A percentile compares a stretch with the other conserved stretches of the same genome.
Conservation (phyloP, 768 basidiomycete species). For the Mycena filopes region DNA sequence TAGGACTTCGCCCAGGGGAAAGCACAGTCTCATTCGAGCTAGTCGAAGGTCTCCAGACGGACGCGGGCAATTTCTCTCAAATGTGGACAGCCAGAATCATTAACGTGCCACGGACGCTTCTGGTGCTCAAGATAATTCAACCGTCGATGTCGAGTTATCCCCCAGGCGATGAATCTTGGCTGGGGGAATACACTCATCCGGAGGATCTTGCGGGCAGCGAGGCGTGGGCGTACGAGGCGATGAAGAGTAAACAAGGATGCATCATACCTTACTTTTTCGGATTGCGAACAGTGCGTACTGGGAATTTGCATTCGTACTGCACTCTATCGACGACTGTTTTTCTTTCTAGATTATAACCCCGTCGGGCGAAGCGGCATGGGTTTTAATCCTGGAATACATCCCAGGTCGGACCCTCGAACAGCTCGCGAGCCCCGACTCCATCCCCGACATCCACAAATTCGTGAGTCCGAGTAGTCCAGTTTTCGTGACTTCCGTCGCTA, state of each 20-base stretch:
- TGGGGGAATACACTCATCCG: neutral
- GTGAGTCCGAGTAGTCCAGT: no score
- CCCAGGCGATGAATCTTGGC: neutral
- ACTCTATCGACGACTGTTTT: no score
- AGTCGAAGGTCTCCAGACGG: no score
- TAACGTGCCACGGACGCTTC: neutral
- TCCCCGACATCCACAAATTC: no score
- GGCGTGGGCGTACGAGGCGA: neutral
- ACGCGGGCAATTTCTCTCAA: neutral
- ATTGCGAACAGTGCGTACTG: neutral
- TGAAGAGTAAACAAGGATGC: neutral
- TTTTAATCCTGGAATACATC: conserved; percentile 5
- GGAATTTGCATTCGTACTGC: no score
- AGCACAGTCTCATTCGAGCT: no score
- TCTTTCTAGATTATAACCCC: neutral
- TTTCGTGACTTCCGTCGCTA: no score
- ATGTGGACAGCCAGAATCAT: neutral
- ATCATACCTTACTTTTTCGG: conserved; percentile 2
- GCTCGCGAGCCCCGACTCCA: no score
- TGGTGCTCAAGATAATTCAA: conserved; percentile 4
- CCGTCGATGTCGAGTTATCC: neutral
- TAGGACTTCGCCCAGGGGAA: no score
- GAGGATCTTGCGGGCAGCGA: neutral
- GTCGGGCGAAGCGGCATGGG: neutral
- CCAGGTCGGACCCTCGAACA: neutral